A percentile compares a stretch with the other conserved stretches of the same genome.
Evolutionary conservation across 108 stramenopile species (phyloP).

Genomic region (Cyclotella kingstonii): DNA sequence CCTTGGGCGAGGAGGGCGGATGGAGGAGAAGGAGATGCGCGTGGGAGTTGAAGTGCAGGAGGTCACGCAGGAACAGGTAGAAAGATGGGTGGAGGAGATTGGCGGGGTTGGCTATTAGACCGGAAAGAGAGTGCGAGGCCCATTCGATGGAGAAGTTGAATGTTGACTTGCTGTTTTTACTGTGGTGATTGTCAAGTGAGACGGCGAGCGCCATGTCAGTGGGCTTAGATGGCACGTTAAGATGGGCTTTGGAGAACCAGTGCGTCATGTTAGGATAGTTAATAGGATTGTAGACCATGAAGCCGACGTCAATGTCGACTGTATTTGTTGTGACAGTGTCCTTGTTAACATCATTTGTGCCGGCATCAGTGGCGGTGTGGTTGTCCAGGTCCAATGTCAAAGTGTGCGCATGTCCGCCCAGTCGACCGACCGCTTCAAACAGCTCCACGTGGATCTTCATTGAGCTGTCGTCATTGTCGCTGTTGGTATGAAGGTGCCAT

Average conservation of each 20-base stretch:
- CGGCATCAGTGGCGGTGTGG: constrained; percentile 25
- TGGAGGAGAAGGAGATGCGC: constrained; percentile 65
- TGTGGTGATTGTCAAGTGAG: constrained; percentile 75
- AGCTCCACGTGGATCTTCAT: constrained; percentile 79
- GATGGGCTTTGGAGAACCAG: constrained; percentile 82
- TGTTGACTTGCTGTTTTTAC: no score
- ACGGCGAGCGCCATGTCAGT: constrained; percentile 90
- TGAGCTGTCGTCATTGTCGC: constrained; percentile 5
- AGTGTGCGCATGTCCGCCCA: constrained; percentile 93
- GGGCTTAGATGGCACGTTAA: constrained; percentile 69
- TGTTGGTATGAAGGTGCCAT: constrained; percentile 56
- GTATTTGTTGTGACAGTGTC: constrained; percentile 33
- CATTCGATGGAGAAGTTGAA: constrained; percentile 93
- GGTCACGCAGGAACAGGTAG: constrained; percentile 78
- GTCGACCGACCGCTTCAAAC: constrained; percentile 67
- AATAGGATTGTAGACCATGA: constrained; percentile 94
- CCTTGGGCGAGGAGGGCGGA: constrained; percentile 64
- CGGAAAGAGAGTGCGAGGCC: constrained; percentile 68
- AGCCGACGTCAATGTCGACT: constrained; percentile 91
- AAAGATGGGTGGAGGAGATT: constrained; percentile 70
- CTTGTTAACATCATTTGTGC: constrained; percentile 21
- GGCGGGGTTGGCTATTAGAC: constrained; percentile 63
- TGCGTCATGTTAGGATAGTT: constrained; percentile 95
- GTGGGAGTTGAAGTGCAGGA: constrained; percentile 84
- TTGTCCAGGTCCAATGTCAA: constrained; percentile 36